phyloP scores from a whole-genome alignment of 192 early-diverging fungal species.

The Coemansia reversa region DNA sequence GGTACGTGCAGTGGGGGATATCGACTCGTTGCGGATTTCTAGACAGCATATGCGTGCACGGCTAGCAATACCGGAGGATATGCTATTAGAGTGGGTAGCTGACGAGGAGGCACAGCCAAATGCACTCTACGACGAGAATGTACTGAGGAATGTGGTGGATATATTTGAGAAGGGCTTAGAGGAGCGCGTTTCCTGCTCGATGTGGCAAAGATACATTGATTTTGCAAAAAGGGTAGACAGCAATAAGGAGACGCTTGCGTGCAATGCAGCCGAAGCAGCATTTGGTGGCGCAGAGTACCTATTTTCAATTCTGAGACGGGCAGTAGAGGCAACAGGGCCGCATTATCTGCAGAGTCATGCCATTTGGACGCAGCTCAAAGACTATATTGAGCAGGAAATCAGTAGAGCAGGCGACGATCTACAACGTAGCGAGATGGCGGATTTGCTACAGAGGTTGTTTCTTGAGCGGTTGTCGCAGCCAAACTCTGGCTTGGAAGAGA shows the following conservation, averaged over 20 bases:
- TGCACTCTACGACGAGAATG: conserved; percentile 5
- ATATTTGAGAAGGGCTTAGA: conserved; percentile 16
- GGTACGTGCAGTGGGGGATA: conserved; percentile 28
- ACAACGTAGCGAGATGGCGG: conserved; percentile 2
- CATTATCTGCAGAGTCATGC: conserved; percentile 25
- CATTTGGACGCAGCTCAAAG: conserved; percentile 32
- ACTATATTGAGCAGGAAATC: conserved; percentile 18
- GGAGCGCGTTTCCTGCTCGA: conserved; percentile 21
- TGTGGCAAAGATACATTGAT: conserved; percentile 42
- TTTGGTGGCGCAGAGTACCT: conserved; percentile 22
- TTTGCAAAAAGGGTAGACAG: conserved; percentile 13
- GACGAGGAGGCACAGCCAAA: conserved; percentile 29
- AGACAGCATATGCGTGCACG: conserved; percentile 23
- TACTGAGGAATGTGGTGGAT: conserved; percentile 12
- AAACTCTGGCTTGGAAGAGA: conserved; percentile 34
- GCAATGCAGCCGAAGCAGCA: conserved; percentile 17
- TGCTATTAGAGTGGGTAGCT: conserved; percentile 30
- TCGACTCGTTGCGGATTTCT: conserved; percentile 37
- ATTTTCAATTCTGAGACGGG: conserved; percentile 16
- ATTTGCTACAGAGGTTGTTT: conserved; percentile 22
- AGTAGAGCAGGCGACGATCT: background rate
- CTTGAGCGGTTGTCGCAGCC: conserved; percentile 31
- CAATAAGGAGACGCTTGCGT: conserved; percentile 1
- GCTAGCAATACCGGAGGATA: conserved; percentile 32
- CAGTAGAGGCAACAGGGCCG: conserved; percentile 20